Base-by-base conservation (phyloP, 139 green algal species). In the Tetraselmis striata region DNA sequence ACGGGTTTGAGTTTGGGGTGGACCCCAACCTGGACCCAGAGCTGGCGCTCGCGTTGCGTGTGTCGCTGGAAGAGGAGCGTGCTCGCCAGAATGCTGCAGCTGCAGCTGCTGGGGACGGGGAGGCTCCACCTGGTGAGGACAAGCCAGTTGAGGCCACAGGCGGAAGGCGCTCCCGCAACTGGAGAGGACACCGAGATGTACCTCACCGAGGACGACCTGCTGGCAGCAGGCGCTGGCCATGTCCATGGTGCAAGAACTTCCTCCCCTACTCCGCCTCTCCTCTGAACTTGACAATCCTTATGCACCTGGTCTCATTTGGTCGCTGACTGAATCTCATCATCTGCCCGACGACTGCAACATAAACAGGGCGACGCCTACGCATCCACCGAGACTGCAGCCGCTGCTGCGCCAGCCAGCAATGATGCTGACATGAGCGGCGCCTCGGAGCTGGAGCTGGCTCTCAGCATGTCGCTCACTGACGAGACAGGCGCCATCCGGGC, bases 1-100 rank as follows among this genome's bases (percentile, higher is more conserved):
- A 90, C 31, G 91, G 90, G 80, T 98, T 93, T 87, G 95, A 99
- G 81, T 99, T 98, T 89, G 95, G 90, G 0, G 95, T 99, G 29
- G 96, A 99, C 89, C 95, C 96, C 28, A 98, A 94, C 85, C 85
- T 99, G 81, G 97, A 99, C 85, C 97, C 97, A 1, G 97, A 99
- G 86, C 94, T 99, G 59, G 94, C 94, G 31, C 77, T 93, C 80
- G 90, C 90, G 30, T 84, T 94, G 80, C 92, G 93, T 1, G 95
- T 99, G 30, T 99, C 96, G 0, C 90, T 99, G 82, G 96, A 99
- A 85, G 97, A 99, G 90, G 97, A 99, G 89, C 90, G 93, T 0
- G 95, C 95, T 0, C 85, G 97, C 1, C 95, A 98, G 88, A 88
- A 91, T 31, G 89, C 91, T 24, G 89, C 89, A 1, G 86, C 87